phyloP scores from a whole-genome alignment of 306 rosid species.

The Trifolium subterraneum region DNA sequence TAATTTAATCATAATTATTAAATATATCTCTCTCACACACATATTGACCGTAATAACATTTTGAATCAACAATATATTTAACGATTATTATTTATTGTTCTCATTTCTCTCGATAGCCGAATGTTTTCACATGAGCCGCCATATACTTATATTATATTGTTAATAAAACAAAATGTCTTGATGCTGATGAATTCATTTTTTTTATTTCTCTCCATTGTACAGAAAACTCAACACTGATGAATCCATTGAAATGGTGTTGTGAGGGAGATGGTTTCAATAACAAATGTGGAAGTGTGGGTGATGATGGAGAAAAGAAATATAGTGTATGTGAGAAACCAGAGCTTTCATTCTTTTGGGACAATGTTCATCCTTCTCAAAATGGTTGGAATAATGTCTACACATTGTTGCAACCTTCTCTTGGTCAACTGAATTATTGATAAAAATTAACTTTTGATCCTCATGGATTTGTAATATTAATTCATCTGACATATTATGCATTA shows the following conservation, averaged over 20 bases:
- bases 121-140: too few relatives aligned
- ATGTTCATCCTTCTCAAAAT: conserved; percentile 47
- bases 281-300: conserved; percentile 37
- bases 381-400: conserved; percentile 33
- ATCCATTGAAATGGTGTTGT: conserved; percentile 51
- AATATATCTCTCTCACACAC: too few relatives aligned
- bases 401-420: conserved; percentile 12
- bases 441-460: not conserved
- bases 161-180: too few relatives aligned
- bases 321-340: conserved; percentile 38
- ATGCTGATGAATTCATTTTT: not conserved
- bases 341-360: conserved; percentile 53
- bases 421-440: not conserved
- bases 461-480: not conserved
- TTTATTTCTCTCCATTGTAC: not conserved
- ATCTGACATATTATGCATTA: too few relatives aligned
- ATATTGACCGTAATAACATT: too few relatives aligned
- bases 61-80: too few relatives aligned
- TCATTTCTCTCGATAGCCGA: too few relatives aligned
- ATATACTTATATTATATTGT: too few relatives aligned
- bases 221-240: conserved; percentile 31
- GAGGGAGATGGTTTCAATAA: not conserved
- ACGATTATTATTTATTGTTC: too few relatives aligned
- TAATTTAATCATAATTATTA: too few relatives aligned
- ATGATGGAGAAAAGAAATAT: conserved; percentile 11